Percentiles rank a stretch among this genome's conserved stretches.
phyloP scores from a whole-genome alignment of 2,329 filamentous ascomycete genomes.

The Neofusicoccum parvum region DNA sequence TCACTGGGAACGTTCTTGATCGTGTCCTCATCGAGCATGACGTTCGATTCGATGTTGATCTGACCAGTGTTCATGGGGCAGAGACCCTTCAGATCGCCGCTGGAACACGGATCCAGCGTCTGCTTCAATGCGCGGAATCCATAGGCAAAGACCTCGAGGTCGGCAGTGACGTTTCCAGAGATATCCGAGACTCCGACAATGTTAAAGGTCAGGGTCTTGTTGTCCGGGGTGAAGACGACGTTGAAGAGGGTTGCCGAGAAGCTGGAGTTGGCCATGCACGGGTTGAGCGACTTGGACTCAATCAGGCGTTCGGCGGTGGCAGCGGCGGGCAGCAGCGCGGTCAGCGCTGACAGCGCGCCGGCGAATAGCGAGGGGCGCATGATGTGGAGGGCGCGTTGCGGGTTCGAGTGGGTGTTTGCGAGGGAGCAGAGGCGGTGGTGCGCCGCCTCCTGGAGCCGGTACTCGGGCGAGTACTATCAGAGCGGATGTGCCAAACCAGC shows the following conservation, averaged over 20 bases:
- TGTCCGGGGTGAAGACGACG: conserved; percentile 75
- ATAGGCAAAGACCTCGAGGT: conserved; percentile 77
- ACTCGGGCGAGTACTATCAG: conserved; percentile 19
- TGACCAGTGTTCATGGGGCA: conserved; percentile 90
- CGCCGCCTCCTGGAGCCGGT: conserved; percentile 19
- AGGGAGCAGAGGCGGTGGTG: conserved; percentile 7
- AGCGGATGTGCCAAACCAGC: conserved; percentile 20
- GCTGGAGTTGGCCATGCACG: conserved; percentile 80
- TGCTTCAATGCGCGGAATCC: conserved; percentile 72
- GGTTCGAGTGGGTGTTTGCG: background rate
- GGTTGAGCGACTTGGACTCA: conserved; percentile 78
- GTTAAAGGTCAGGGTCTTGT: conserved; percentile 71
- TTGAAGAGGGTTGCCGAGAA: conserved; percentile 92
- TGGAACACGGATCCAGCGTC: conserved; percentile 74
- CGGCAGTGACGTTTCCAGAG: conserved; percentile 77
- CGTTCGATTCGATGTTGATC: conserved; percentile 74
- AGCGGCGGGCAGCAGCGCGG: conserved; percentile 10
- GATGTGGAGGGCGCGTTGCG: background rate
- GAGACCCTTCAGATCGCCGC: conserved; percentile 67
- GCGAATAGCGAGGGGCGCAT: conserved; percentile 14
- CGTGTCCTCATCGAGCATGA: conserved; percentile 59
- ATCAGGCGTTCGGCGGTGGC: conserved; percentile 64
- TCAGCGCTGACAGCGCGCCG: conserved; percentile 19
- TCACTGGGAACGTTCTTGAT: conserved; percentile 68
- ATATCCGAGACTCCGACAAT: conserved; percentile 83